Conservation (phyloP, 1,284 basidiomycete species). For the Fomitopsis pinicola region DNA sequence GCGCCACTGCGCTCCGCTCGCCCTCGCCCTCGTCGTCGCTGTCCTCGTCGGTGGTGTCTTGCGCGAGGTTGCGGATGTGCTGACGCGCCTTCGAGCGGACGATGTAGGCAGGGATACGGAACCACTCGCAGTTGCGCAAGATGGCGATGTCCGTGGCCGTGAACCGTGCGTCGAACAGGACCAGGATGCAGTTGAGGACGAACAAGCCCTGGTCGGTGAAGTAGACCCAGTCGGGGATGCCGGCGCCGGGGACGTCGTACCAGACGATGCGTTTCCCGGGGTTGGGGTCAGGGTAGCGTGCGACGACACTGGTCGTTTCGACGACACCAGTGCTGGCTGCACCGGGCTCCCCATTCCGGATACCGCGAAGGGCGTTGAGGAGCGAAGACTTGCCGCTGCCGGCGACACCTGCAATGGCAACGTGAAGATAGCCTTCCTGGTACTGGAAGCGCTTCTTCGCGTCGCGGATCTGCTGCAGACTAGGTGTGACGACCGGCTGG, state of each 20-base stretch:
- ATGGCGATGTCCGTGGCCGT: too few species aligned
- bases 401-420: background rate
- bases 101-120: too few species aligned
- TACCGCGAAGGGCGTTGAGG: background rate
- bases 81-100: too few species aligned
- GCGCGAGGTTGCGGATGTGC: too few species aligned
- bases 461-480: background rate
- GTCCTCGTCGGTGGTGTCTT: too few species aligned
- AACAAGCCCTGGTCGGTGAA: background rate
- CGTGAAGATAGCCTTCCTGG: background rate
- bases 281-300: background rate
- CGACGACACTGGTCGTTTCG: background rate
- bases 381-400: background rate
- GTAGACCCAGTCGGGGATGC: background rate
- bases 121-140: too few species aligned
- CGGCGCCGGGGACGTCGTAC: background rate
- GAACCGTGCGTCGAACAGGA: too few species aligned
- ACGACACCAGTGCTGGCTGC: background rate
- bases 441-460: background rate
- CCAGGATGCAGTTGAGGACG: background rate
- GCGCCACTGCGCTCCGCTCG: too few species aligned
- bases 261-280: background rate
- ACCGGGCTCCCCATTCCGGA: background rate
- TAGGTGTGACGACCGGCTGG: background rate
- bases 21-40: too few species aligned